These are phyloP conservation scores for Cyclostephanos invisitatus DNA, from an alignment of 108 stramenopile genomes.

Conservation along the genomic window DNA sequence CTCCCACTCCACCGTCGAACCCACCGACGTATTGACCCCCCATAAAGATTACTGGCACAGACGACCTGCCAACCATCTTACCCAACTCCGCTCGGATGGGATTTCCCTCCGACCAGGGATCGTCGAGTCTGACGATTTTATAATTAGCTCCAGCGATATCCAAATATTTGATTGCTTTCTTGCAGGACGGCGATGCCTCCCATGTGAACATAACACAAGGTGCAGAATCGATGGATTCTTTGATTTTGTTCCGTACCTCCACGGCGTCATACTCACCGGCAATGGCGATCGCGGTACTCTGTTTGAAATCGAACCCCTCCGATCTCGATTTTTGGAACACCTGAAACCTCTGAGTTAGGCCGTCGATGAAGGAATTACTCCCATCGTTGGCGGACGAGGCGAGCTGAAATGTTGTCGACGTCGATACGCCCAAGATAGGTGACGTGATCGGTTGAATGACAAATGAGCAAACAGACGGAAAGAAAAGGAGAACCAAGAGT, in stretches of 20 bases:
- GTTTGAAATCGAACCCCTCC: constrained; percentile 59
- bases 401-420: constrained; percentile 10
- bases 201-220: constrained; percentile 67
- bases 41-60: constrained; percentile 67
- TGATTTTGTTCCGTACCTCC: constrained; percentile 43
- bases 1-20: constrained; percentile 64
- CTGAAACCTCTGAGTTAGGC: constrained; percentile 24
- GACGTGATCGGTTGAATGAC: neutral
- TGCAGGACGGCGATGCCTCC: constrained; percentile 67
- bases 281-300: constrained; percentile 50
- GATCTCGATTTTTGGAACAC: constrained; percentile 36
- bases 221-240: constrained; percentile 50
- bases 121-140: constrained; percentile 66
- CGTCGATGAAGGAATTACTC: constrained; percentile 25
- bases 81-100: constrained; percentile 67
- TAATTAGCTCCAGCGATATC: constrained; percentile 49
- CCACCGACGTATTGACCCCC: constrained; percentile 73
- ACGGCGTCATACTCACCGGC: constrained; percentile 66
- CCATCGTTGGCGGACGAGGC: constrained; percentile 17
- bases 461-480: neutral
- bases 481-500: constrained; percentile 3
- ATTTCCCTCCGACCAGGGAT: constrained; percentile 74
- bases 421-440: neutral
- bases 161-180: constrained; percentile 63
- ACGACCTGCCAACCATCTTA: constrained; percentile 56